phyloP scores from a whole-genome alignment of 2,329 filamentous ascomycete species.

The Sphaerulina musiva region DNA sequence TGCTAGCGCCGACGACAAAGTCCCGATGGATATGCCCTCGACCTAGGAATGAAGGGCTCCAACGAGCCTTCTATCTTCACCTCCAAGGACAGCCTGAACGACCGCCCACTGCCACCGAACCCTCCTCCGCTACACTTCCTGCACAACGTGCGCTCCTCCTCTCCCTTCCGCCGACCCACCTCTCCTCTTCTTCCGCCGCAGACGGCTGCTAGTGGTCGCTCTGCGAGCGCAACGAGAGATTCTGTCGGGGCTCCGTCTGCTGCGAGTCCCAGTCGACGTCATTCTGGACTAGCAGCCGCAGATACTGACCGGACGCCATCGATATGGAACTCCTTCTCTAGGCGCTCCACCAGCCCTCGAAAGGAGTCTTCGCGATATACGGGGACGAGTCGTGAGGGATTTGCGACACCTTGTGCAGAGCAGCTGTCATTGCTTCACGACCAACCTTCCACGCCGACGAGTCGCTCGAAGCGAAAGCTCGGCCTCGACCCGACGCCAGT shows the following conservation, averaged over 20 bases:
- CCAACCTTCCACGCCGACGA: conserved; percentile 5
- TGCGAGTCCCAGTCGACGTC: background rate
- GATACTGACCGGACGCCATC: conserved; percentile 7
- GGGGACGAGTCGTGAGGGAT: conserved; percentile 1
- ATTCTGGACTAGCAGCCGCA: background rate
- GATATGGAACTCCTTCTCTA: conserved; percentile 22
- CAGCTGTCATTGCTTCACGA: conserved; percentile 5
- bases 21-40: conserved; percentile 7
- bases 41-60: conserved; percentile 18
- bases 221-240: background rate
- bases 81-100: conserved; percentile 15
- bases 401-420: conserved; percentile 6
- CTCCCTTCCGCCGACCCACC: conserved; percentile 19
- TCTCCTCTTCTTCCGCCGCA: conserved; percentile 5
- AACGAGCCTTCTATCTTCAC: conserved; percentile 19
- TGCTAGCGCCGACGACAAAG: background rate
- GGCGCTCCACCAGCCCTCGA: background rate
- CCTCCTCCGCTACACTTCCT: background rate
- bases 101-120: conserved; percentile 5
- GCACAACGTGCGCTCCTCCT: conserved; percentile 16
- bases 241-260: background rate
- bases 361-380: background rate
- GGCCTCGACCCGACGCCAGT: conserved; percentile 2
- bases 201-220: background rate
- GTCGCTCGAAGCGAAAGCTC: conserved; percentile 17